Evolutionary conservation across 805 yeast species (phyloP), one percentile per base, ranked within the genome.

Genomic region (Candida oleophila): DNA sequence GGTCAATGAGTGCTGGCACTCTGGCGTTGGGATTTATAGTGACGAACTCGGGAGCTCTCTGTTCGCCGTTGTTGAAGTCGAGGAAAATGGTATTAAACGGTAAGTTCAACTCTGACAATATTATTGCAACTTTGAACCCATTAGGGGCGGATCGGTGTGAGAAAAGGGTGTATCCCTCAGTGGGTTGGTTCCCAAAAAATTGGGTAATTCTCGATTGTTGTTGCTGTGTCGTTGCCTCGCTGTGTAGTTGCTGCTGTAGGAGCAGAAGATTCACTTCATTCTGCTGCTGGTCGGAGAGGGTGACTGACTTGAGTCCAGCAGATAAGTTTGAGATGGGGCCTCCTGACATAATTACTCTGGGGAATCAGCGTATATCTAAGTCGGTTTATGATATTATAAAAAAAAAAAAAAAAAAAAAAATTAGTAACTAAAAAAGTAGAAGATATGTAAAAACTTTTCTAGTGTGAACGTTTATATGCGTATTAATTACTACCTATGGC

Each of bases 11-110:
- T 2, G 97, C 96, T 3, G 98, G 98, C 4, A 91, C 96, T 50
- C 98, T 76, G 2, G 97, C 97, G 65, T 92, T 92, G 22, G 98
- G 98, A 65, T 91, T 92, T 50, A 91, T 84, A n/a, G 89, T 78
- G 16, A 91, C 90, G 57, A 91, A 91, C 64, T 90, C 95, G 0
- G 97, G 97, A 1, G 96, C 88, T 51, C 96, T 72, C 64, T 91
- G 97, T 66, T 91, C 97, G 48, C 96, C 95, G 51, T 76, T 76
- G 63, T 86, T 86, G 66, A 91, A 89, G 68, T 91, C 97, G 46
- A 91, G 72, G 56, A 88, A 85, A 46, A 90, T 82, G 2, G 97
- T 89, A 55, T 83, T 81, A 69, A 86, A 92, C 30, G 80, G 80
- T 59, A 85, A 77, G 47, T 86, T 86, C 55, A 92, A 77, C 65